phyloP scores from a whole-genome alignment of 192 early-diverging fungal genomes.

The Glomus cerebriforme region DNA sequence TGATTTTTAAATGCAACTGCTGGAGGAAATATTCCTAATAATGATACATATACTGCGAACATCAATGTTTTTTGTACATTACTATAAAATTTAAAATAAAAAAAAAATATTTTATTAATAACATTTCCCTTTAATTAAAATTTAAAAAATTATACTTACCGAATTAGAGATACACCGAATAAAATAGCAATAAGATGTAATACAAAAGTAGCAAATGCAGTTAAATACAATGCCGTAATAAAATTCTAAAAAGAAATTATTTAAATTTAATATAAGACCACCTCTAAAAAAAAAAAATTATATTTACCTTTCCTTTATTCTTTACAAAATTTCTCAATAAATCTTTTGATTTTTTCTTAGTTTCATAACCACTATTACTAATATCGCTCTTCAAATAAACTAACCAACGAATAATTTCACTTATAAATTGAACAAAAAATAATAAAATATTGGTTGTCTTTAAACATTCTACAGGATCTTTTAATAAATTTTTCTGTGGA shows the following conservation, averaged over 20 bases:
- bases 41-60: constrained; percentile 39
- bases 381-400: constrained; percentile 5
- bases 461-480: constrained; percentile 21
- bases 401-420: constrained; percentile 19
- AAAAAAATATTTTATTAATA: background rate
- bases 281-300: background rate
- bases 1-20: constrained; percentile 18
- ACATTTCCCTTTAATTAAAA: background rate
- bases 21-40: constrained; percentile 37
- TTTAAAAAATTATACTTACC: constrained; percentile 29
- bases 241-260: constrained; percentile 33
- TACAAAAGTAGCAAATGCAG: constrained; percentile 23
- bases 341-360: background rate
- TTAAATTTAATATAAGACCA: too few species aligned
- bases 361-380: background rate
- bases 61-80: constrained; percentile 35
- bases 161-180: constrained; percentile 40
- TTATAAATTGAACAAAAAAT: constrained; percentile 16
- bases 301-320: constrained; percentile 9
- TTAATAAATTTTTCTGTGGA: constrained; percentile 9
- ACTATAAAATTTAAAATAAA: constrained; percentile 18
- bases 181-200: constrained; percentile 37
- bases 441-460: background rate
- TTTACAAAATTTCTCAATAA: background rate
- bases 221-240: constrained; percentile 12